A percentile compares a stretch with the other conserved stretches of the same genome.
Conservation (phyloP, 2,329 filamentous ascomycete genomes). For the Penicillium crustosum region DNA sequence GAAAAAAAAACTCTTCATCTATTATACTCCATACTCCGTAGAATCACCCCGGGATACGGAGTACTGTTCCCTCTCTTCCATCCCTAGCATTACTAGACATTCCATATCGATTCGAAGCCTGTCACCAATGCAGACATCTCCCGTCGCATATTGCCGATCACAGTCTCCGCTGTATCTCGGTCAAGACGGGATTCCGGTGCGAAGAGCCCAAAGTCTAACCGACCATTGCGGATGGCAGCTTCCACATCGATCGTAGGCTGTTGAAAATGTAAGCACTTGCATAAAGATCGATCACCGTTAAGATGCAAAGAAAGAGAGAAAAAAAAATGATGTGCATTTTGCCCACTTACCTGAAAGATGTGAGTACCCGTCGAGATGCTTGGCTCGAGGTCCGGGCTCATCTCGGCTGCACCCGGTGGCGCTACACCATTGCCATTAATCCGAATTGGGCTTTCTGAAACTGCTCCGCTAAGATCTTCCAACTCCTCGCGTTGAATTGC, state of each 20-base stretch:
- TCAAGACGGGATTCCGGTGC: constrained; percentile 18
- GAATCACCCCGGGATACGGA: not conserved
- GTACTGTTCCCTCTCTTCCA: not conserved
- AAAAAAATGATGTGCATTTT: constrained; percentile 8
- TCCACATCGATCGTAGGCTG: constrained; percentile 29
- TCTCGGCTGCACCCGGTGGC: constrained; percentile 7
- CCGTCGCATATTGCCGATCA: constrained; percentile 18
- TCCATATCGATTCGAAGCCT: constrained; percentile 5
- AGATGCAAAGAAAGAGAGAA: not conserved
- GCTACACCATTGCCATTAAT: constrained; percentile 17
- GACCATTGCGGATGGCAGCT: constrained; percentile 23
- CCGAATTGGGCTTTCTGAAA: not conserved
- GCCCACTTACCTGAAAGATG: constrained; percentile 20
- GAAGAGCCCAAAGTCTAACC: constrained; percentile 26
- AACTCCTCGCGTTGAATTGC: constrained; percentile 15
- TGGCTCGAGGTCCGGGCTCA: not conserved
- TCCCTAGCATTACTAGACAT: constrained; percentile 2
- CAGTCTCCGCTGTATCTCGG: constrained; percentile 9
- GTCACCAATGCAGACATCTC: constrained; percentile 17
- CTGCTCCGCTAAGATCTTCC: constrained; percentile 3
- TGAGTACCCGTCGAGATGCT: constrained; percentile 10
- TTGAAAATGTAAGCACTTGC: constrained; percentile 16
- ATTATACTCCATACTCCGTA: not conserved
- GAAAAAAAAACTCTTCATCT: not conserved
- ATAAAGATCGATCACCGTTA: constrained; percentile 12